Conservation (phyloP, 106 monocot genomes). For the Allium fistulosum region DNA sequence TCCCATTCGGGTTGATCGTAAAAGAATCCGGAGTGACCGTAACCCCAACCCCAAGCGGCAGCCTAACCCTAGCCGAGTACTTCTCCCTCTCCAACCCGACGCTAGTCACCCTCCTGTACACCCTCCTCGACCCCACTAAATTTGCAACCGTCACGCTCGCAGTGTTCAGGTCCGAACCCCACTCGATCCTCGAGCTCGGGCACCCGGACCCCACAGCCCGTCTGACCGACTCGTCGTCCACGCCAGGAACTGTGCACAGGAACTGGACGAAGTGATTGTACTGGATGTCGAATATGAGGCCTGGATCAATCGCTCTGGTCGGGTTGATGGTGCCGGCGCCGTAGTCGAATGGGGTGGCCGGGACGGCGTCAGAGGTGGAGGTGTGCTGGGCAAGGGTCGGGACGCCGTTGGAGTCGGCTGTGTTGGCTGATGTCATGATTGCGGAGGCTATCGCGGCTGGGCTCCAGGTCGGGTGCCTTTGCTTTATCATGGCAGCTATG, state of each 20-base stretch:
- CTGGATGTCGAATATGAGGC: slow-evolving; percentile 46
- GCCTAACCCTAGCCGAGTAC: slow-evolving; percentile 34
- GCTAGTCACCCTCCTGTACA: slow-evolving; percentile 52
- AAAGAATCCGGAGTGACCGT: slow-evolving; percentile 38
- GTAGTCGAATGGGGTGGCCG: slow-evolving; percentile 60
- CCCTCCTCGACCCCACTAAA: slow-evolving; percentile 42
- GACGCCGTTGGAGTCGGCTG: slow-evolving; percentile 16
- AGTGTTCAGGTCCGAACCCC: slow-evolving; percentile 71
- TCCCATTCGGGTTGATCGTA: slow-evolving; percentile 15
- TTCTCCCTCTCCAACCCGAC: slow-evolving; percentile 29
- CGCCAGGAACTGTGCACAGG: slow-evolving; percentile 57
- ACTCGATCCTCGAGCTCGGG: slow-evolving; percentile 20
- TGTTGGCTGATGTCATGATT: slow-evolving; percentile 52
- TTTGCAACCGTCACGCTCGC: slow-evolving; percentile 54
- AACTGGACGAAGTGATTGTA: slow-evolving; percentile 52
- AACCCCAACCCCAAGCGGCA: slow-evolving; percentile 49
- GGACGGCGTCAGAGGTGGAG: background rate
- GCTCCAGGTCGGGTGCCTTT: slow-evolving; percentile 53
- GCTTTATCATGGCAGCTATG: slow-evolving; percentile 65
- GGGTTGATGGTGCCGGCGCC: slow-evolving; percentile 58
- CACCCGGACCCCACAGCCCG: slow-evolving; percentile 47
- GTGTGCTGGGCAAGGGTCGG: slow-evolving; percentile 23
- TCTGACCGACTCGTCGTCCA: slow-evolving; percentile 40
- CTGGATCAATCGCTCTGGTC: slow-evolving; percentile 51
- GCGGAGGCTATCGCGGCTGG: slow-evolving; percentile 67